Conservation (phyloP, 805 yeast genomes). For the Ascoidea rubescens region DNA sequence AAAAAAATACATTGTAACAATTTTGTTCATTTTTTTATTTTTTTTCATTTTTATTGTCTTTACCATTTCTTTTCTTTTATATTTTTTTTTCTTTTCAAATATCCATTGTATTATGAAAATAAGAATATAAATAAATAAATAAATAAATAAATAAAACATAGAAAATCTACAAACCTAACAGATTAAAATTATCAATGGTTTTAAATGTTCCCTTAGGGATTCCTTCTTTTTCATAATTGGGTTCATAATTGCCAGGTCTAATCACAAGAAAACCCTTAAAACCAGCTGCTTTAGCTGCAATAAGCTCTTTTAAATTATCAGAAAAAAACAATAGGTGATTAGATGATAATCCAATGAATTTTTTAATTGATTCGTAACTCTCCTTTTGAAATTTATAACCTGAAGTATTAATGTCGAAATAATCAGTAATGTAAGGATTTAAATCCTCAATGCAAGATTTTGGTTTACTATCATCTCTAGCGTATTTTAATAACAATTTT, state of each 20-base stretch:
- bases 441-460: conserved; percentile 26
- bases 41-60: too few relatives aligned
- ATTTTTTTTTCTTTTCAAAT: too few relatives aligned
- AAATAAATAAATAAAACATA: too few relatives aligned
- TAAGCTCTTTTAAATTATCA: conserved; percentile 67
- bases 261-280: conserved; percentile 42
- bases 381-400: conserved; percentile 49
- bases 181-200: background rate
- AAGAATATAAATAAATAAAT: too few relatives aligned
- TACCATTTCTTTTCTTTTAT: too few relatives aligned
- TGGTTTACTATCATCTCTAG: conserved; percentile 22
- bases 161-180: too few relatives aligned
- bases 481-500: conserved; percentile 58
- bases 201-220: background rate
- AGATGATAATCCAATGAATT: conserved; percentile 21
- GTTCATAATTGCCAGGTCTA: conserved; percentile 57
- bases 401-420: conserved; percentile 75
- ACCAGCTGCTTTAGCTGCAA: conserved; percentile 61
- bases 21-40: too few relatives aligned
- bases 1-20: too few relatives aligned
- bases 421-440: conserved; percentile 41
- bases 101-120: too few relatives aligned
- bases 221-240: background rate
- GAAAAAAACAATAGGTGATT: conserved; percentile 48
- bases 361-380: conserved; percentile 47